These are phyloP conservation scores for Fragaria nilgerrensis DNA, from an alignment of 306 rosid genomes.

Conservation along the genomic window DNA sequence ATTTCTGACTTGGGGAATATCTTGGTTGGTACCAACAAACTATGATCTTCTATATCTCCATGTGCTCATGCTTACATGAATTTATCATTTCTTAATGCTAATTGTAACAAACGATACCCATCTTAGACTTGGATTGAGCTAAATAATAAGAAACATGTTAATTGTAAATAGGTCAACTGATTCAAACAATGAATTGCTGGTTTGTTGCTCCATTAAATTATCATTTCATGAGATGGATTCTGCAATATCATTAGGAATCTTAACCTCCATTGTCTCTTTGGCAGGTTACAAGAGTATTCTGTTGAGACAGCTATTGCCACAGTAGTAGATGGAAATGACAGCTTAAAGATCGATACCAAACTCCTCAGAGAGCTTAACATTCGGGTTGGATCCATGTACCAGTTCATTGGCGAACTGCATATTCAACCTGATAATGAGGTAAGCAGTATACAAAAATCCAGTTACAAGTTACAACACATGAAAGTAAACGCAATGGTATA, in stretches of 20 bases:
- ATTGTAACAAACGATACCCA: not conserved
- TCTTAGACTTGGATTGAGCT: conserved; percentile 3
- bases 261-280: conserved; percentile 10
- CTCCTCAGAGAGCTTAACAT: conserved; percentile 60
- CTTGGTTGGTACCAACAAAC: conserved; percentile 5
- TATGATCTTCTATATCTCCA: conserved; percentile 6
- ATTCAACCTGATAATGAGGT: conserved; percentile 69
- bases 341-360: conserved; percentile 47
- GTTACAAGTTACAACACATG: conserved; percentile 7
- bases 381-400: conserved; percentile 67
- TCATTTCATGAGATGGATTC: not conserved
- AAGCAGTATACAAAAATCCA: conserved; percentile 11
- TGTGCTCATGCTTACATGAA: conserved; percentile 11
- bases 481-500: conserved; percentile 6
- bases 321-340: conserved; percentile 52
- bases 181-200: conserved; percentile 13
- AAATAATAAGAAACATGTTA: conserved; percentile 10
- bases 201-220: conserved; percentile 17
- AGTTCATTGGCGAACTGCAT: conserved; percentile 79
- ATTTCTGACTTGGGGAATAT: not conserved
- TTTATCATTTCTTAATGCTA: conserved; percentile 1
- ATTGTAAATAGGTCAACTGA: conserved; percentile 19
- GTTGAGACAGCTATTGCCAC: conserved; percentile 60
- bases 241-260: not conserved
- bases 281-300: conserved; percentile 58